Evolutionary conservation across 371 early-diverging fungal genomes (phyloP).

Genomic region (Dinochytrium kinnereticum): DNA sequence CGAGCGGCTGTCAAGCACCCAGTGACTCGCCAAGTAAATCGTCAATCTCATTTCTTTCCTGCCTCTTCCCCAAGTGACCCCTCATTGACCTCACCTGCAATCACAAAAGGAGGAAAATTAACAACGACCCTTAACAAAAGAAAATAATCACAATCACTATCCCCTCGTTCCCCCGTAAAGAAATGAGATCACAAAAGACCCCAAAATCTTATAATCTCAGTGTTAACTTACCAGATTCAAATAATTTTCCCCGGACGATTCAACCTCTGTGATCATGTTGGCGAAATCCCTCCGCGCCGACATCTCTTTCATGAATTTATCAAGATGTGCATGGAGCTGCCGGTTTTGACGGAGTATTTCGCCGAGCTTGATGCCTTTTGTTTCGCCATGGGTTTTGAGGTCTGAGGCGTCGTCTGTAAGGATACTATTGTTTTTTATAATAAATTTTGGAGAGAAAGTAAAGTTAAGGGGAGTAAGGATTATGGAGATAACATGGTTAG

Average conservation of each 20-base stretch:
- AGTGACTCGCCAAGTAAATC: neutral
- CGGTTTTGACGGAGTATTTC: slow-evolving; percentile 9
- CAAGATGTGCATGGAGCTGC: neutral
- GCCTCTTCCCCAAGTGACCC: slow-evolving; percentile 9
- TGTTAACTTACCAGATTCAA: slow-evolving; percentile 6
- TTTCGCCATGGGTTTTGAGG: neutral
- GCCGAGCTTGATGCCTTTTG: neutral
- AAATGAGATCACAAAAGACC: too few species aligned
- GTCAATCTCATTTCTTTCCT: slow-evolving; percentile 4
- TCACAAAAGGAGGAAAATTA: neutral
- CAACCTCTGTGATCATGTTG: slow-evolving; percentile 14
- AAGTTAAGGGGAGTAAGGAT: too few species aligned
- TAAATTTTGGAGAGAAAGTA: too few species aligned
- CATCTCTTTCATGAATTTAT: slow-evolving; percentile 6
- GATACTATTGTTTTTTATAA: neutral
- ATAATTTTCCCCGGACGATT: slow-evolving; percentile 4
- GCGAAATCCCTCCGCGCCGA: neutral
- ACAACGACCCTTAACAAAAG: neutral
- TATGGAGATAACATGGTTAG: too few species aligned
- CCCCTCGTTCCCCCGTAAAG: too few species aligned
- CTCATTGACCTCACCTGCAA: slow-evolving; percentile 3
- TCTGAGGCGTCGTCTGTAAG: neutral
- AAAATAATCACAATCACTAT: too few species aligned
- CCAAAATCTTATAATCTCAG: too few species aligned
- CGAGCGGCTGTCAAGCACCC: neutral